These are phyloP conservation scores for Nicotiana otophora DNA, from an alignment of 257 asterid genomes.

Conservation along the genomic window DNA sequence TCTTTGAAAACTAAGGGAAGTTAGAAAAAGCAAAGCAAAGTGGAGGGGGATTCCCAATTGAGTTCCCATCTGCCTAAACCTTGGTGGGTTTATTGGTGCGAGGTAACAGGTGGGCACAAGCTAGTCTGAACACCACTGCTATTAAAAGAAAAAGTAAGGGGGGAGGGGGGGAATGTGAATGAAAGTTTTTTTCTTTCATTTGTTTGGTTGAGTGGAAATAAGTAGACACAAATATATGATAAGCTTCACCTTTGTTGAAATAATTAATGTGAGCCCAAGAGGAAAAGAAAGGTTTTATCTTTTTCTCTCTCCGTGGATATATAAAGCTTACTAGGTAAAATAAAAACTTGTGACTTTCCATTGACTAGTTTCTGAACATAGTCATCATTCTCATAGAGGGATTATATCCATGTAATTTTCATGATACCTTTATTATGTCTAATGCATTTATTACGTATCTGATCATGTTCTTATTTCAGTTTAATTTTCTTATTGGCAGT, in stretches of 20 bases:
- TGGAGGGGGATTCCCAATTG: neutral
- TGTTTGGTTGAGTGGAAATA: neutral
- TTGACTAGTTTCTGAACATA: neutral
- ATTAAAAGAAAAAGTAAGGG: neutral
- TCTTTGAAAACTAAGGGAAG: neutral
- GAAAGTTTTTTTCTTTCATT: neutral
- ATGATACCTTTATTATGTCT: neutral
- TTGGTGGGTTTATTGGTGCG: neutral
- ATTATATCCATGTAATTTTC: neutral
- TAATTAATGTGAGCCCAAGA: neutral
- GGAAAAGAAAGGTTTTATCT: neutral
- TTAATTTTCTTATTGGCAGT: constrained; percentile 46
- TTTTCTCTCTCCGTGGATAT: neutral
- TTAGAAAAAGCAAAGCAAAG: neutral
- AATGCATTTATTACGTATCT: neutral
- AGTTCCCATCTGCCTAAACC: neutral
- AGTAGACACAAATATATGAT: neutral
- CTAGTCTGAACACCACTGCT: neutral
- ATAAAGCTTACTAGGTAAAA: neutral
- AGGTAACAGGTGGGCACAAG: neutral
- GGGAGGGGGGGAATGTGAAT: neutral
- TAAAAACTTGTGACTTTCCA: neutral
- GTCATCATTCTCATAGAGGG: neutral
- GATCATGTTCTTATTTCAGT: constrained; percentile 13
- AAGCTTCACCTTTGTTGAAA: neutral